Base-by-base conservation (phyloP, 1,284 basidiomycete genomes). In the Cryptococcus sp. region DNA sequence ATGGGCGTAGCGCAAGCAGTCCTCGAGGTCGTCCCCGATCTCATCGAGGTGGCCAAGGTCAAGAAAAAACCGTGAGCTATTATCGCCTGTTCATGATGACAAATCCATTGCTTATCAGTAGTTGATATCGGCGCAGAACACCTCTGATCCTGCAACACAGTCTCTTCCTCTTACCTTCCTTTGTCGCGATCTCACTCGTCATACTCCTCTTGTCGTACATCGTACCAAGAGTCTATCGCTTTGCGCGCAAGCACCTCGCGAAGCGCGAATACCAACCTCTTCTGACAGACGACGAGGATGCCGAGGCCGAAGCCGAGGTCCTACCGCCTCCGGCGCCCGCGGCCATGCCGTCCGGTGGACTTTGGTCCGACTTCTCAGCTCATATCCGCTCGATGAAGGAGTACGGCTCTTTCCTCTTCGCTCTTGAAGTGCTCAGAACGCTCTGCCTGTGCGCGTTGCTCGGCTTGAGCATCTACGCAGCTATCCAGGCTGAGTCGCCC, bases 401-500 rank as follows among this genome's bases (percentile, higher is more conserved):
- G 25, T 71, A 73, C 53, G 78, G 78, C 16, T 62, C 73, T 1
- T 52, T 70, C 17, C 66, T 78, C 8, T 76, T 78, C 59, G 63
- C 52, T 15, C 60, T 78, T 47, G 77, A 79, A 50, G 54, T 78
- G 22, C 15, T 77, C 10, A 64, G 78, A 51, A 67, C 69, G 0
- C 45, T 73, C 1, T 70, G 69, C 49, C 62, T 79, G 7, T 62
- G 51, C n/a, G 68, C 74, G 1, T 62, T 79, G 10, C 61, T 78
- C 35, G 77, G 66, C 6, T 61, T 79, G 22, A 76, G 72, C 54
- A 74, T 79, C 53, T 74, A 71, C 50, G 78, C 77, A 0, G 69
- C 74, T 1, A 68, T 78, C 47, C 67, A 70, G 35, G 77, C 77
- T 6, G 74, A 77, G 45, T 60, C 72, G 5, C 71, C 73, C 1